These are phyloP conservation scores for Paramecium biaurelia DNA, from an alignment of 73 alveolate species.

Conservation along the genomic window DNA sequence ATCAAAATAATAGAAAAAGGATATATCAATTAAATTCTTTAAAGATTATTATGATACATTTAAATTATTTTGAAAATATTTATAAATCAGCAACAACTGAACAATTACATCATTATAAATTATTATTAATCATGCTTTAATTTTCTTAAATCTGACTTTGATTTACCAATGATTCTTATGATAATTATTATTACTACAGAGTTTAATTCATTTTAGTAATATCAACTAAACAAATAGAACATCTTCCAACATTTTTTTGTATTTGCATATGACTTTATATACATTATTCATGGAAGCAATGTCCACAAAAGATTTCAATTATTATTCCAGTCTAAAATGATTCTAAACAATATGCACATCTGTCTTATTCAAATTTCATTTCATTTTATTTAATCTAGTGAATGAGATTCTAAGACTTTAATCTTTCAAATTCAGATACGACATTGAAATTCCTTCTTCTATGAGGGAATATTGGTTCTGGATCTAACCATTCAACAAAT, in stretches of 20 bases:
- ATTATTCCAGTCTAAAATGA: neutral
- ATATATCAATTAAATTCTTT: neutral
- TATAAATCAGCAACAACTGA: neutral
- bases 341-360: neutral
- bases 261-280: neutral
- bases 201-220: neutral
- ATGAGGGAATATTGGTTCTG: neutral
- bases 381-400: neutral
- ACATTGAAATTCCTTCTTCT: neutral
- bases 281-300: neutral
- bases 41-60: slow-evolving; percentile 54
- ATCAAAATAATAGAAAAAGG: neutral
- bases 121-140: neutral
- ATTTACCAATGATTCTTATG: neutral
- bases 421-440: neutral
- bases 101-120: neutral
- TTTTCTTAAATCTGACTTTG: neutral
- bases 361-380: neutral
- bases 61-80: slow-evolving; percentile 36
- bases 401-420: neutral
- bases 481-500: neutral
- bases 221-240: slow-evolving; percentile 3
- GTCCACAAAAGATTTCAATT: neutral
- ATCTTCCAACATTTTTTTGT: neutral
- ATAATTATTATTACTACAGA: neutral